Conservation (phyloP, 345 rosid species). For the Camelina neglecta region DNA sequence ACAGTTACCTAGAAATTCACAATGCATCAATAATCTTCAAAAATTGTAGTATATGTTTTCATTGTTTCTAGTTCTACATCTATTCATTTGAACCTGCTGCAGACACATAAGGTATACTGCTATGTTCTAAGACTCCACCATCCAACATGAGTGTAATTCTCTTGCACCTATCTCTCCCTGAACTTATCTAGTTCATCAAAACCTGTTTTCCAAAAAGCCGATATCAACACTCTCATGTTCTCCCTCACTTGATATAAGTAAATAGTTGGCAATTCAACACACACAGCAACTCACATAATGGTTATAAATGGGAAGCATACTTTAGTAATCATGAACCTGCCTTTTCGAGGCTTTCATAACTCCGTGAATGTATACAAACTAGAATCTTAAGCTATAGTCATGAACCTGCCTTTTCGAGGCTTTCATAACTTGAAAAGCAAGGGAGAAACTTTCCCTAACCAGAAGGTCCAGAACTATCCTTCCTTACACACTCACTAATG, state of each 20-base stretch:
- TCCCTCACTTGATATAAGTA: background rate
- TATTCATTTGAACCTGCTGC: background rate
- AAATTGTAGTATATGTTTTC: background rate
- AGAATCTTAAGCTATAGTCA: slow-evolving; percentile 4
- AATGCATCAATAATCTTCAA: background rate
- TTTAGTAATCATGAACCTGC: background rate
- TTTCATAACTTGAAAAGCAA: slow-evolving; percentile 10
- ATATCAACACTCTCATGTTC: background rate
- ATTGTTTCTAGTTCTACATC: background rate
- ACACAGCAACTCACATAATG: background rate
- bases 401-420: background rate
- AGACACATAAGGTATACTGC: background rate
- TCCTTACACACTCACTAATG: background rate
- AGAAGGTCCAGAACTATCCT: background rate
- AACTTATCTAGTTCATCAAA: slow-evolving; percentile 13
- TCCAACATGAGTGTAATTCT: background rate
- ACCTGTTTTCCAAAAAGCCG: slow-evolving; percentile 7
- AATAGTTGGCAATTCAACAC: background rate
- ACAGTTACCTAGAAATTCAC: background rate
- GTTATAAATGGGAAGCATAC: background rate
- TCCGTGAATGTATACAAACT: background rate
- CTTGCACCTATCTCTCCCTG: slow-evolving; percentile 4
- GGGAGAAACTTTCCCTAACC: slow-evolving; percentile 1
- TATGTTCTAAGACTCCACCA: background rate
- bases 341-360: slow-evolving; percentile 9